phyloP scores from a whole-genome alignment of 306 rosid species.

The Fragaria vesca region DNA sequence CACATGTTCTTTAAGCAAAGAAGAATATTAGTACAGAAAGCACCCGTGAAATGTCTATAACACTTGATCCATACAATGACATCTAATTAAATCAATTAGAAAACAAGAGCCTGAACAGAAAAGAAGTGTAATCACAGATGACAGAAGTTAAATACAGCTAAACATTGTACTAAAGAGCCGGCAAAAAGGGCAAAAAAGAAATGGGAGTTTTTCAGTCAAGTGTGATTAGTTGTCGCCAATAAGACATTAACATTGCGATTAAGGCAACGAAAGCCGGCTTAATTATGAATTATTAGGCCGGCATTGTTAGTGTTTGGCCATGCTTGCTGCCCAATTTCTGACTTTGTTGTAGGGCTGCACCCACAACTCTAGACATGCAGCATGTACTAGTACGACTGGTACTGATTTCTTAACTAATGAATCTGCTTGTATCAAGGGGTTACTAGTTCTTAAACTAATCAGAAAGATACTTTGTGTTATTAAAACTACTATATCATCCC shows the following conservation, averaged over 20 bases:
- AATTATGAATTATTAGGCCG: conserved; percentile 32
- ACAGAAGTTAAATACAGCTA: conserved; percentile 38
- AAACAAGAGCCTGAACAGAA: not conserved
- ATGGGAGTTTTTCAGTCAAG: conserved; percentile 24
- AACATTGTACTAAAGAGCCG: conserved; percentile 50
- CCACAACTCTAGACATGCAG: conserved; percentile 38
- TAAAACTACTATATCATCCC: not conserved
- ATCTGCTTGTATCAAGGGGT: conserved; percentile 21
- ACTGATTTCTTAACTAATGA: conserved; percentile 31
- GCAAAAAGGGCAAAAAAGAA: conserved; percentile 45
- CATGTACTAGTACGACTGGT: conserved; percentile 20
- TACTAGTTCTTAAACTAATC: conserved; percentile 28
- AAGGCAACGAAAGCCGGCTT: conserved; percentile 39
- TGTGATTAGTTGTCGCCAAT: conserved; percentile 30
- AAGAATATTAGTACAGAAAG: conserved; percentile 27
- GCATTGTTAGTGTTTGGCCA: conserved; percentile 17
- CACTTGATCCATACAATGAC: conserved; percentile 29
- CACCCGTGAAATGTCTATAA: conserved; percentile 9
- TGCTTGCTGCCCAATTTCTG: conserved; percentile 33
- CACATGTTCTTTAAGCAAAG: conserved; percentile 38
- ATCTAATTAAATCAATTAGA: conserved; percentile 23
- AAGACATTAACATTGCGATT: conserved; percentile 45
- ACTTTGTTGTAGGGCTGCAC: conserved; percentile 31
- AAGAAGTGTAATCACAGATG: conserved; percentile 3
- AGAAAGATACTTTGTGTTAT: conserved; percentile 20